Percentiles rank a stretch among this genome's conserved stretches.
phyloP scores from a whole-genome alignment of 129 eudicot species.

The Glebionis coronaria region DNA sequence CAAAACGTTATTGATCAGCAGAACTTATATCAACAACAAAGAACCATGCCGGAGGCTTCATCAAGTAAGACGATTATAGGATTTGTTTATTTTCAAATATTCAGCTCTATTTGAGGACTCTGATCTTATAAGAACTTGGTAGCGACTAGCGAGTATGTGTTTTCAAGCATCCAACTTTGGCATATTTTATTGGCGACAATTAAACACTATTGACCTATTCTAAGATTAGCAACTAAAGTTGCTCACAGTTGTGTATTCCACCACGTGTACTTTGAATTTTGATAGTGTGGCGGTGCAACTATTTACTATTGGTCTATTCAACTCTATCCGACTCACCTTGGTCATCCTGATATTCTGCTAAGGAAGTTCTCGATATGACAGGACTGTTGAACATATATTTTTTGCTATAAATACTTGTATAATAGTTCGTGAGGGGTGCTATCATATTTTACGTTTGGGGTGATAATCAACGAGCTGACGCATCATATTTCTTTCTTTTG shows the following conservation, averaged over 20 bases:
- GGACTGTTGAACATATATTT: neutral
- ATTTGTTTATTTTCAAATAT: constrained; percentile 5
- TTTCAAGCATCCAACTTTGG: too few relatives aligned
- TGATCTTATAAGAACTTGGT: constrained; percentile 6
- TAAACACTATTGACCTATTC: neutral
- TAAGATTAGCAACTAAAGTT: neutral
- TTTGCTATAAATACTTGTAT: too few relatives aligned
- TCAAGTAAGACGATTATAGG: constrained; percentile 44
- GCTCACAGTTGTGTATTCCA: too few relatives aligned
- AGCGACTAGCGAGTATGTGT: neutral
- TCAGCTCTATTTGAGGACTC: constrained; percentile 2
- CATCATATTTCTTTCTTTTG: constrained; percentile 19
- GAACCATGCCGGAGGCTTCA: constrained; percentile 70
- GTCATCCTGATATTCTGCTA: neutral
- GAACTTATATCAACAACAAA: constrained; percentile 72
- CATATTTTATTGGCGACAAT: neutral
- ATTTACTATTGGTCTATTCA: neutral
- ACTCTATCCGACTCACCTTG: neutral
- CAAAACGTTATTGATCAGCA: constrained; percentile 74
- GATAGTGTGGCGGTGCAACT: neutral
- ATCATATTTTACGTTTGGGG: constrained; percentile 10
- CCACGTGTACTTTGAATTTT: neutral
- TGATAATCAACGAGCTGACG: constrained; percentile 18
- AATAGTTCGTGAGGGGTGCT: neutral
- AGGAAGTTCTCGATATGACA: neutral